Conservation (phyloP, 2,329 filamentous ascomycete genomes). For the Mollisiaceae sp. region DNA sequence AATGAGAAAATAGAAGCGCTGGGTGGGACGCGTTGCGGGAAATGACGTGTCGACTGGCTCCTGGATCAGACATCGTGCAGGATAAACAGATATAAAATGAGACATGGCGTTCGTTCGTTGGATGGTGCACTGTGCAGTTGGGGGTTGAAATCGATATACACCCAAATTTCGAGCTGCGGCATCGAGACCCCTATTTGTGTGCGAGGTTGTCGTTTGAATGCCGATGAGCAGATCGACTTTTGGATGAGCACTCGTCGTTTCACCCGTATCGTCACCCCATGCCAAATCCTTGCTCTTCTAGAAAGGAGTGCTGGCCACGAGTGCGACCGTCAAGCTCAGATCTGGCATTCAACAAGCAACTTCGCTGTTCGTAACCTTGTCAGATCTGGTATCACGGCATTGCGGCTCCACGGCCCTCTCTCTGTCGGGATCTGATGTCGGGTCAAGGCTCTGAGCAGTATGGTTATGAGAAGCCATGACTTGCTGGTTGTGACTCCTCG, state of each 20-base stretch:
- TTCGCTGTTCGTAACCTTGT: slow-evolving; percentile 15
- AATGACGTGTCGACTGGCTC: slow-evolving; percentile 13
- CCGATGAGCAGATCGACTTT: slow-evolving; percentile 7
- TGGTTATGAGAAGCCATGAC: neutral
- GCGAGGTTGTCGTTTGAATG: slow-evolving; percentile 3
- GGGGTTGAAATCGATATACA: slow-evolving; percentile 1
- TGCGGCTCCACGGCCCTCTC: slow-evolving; percentile 12
- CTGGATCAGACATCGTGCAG: slow-evolving; percentile 1
- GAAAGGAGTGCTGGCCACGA: slow-evolving; percentile 4
- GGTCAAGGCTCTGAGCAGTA: neutral
- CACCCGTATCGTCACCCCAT: slow-evolving; percentile 3
- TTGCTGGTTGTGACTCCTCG: slow-evolving; percentile 9
- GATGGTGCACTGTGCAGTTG: neutral
- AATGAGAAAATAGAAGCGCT: neutral
- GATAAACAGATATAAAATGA: slow-evolving; percentile 2
- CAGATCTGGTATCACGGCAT: slow-evolving; percentile 12
- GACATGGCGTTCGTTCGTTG: slow-evolving; percentile 12
- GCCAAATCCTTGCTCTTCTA: slow-evolving; percentile 3
- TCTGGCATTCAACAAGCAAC: slow-evolving; percentile 9
- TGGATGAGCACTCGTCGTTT: slow-evolving; percentile 4
- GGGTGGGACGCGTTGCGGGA: slow-evolving; percentile 4
- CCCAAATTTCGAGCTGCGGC: neutral
- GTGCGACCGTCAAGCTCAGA: slow-evolving; percentile 1
- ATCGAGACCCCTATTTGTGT: slow-evolving; percentile 4
- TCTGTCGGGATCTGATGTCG: neutral